Conservation (phyloP, 352 stramenopile genomes). For the Proteromonas lacertae region DNA sequence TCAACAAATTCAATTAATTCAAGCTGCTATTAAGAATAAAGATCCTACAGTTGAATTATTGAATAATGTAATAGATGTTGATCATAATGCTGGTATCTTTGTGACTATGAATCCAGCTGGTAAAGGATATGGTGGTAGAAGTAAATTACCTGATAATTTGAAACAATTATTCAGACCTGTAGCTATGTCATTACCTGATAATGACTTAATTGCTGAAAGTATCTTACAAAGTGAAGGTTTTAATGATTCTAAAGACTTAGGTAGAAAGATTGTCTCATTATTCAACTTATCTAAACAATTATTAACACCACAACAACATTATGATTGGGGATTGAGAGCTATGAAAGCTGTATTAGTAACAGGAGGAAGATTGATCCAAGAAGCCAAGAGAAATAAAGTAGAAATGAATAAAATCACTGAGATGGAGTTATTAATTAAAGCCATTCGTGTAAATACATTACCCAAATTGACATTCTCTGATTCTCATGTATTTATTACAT, state of each 20-base stretch:
- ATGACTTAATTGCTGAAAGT: slow-evolving; percentile 63
- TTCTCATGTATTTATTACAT: slow-evolving; percentile 35
- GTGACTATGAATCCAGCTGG: slow-evolving; percentile 67
- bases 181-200: slow-evolving; percentile 53
- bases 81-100: slow-evolving; percentile 70
- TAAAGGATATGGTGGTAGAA: slow-evolving; percentile 60
- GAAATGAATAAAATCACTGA: slow-evolving; percentile 27
- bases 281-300: slow-evolving; percentile 43
- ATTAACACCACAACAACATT: slow-evolving; percentile 49
- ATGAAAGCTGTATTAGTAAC: slow-evolving; percentile 72
- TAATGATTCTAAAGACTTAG: slow-evolving; percentile 38
- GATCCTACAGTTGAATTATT: slow-evolving; percentile 29
- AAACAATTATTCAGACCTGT: slow-evolving; percentile 68
- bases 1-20: slow-evolving; percentile 69
- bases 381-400: slow-evolving; percentile 24
- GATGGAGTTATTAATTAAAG: slow-evolving; percentile 63
- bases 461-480: slow-evolving; percentile 71
- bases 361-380: slow-evolving; percentile 44
- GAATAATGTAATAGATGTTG: slow-evolving; percentile 34
- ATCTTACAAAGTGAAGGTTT: slow-evolving; percentile 62
- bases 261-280: slow-evolving; percentile 50
- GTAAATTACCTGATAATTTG: slow-evolving; percentile 59
- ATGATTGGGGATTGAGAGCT: slow-evolving; percentile 57
- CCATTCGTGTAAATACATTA: slow-evolving; percentile 65
- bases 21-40: slow-evolving; percentile 54